These are phyloP conservation scores for Rosa chinensis DNA, from an alignment of 306 rosid species.

Conservation along the genomic window DNA sequence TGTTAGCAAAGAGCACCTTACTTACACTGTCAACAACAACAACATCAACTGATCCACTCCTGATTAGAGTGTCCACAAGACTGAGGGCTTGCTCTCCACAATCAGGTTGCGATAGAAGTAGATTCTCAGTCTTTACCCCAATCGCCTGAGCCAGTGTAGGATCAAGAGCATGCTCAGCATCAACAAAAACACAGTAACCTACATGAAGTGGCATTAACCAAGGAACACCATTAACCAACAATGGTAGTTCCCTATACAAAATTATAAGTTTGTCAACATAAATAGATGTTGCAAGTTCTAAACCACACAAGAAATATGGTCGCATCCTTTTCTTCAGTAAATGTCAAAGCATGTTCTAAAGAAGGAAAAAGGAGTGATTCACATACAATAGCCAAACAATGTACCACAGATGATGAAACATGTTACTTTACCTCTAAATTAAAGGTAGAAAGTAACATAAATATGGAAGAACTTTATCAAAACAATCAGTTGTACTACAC, in stretches of 20 bases:
- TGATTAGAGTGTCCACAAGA: conserved; percentile 80
- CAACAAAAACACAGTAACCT: conserved; percentile 86
- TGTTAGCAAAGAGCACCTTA: conserved; percentile 23
- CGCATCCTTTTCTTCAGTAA: neutral
- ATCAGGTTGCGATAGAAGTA: conserved; percentile 92
- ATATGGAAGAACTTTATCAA: neutral
- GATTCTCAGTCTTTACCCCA: conserved; percentile 71
- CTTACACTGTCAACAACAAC: conserved; percentile 96
- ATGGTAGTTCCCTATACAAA: conserved; percentile 12
- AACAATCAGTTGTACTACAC: neutral
- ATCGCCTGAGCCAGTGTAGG: conserved; percentile 72
- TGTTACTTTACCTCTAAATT: neutral
- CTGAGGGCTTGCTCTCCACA: conserved; percentile 96
- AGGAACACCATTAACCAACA: conserved; percentile 12
- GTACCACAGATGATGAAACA: neutral
- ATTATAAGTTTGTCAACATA: neutral
- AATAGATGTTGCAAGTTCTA: neutral
- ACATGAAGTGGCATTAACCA: conserved; percentile 23
- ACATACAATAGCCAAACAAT: conserved; percentile 1
- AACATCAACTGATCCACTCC: conserved; percentile 95
- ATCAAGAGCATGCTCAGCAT: conserved; percentile 96
- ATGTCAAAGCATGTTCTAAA: neutral
- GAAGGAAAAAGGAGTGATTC: neutral
- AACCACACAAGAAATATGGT: neutral
- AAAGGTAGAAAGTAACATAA: neutral